Base-by-base conservation (phyloP, 2,329 filamentous ascomycete genomes). In the Nannizzia gypsea region DNA sequence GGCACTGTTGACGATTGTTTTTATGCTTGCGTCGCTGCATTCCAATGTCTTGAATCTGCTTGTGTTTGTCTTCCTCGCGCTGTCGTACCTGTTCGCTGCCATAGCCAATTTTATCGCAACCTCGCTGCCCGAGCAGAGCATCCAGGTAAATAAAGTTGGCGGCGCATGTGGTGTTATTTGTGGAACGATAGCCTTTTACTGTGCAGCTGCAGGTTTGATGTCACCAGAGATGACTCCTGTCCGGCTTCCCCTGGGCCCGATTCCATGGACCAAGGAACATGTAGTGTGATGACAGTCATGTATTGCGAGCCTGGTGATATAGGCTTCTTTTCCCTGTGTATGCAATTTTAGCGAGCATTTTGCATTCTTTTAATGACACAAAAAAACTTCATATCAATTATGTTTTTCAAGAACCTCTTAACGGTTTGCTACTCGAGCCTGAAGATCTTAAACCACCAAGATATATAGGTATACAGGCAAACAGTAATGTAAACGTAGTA, bases 1-100 rank as follows among this genome's bases (percentile, higher is more conserved):
- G 81, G 82, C 80, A 67, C 81, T 84, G 67, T 78, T 84, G 65
- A 84, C 81, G 42, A 70, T 78, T 60, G 61, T 84, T 50, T 77
- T 84, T 59, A 72, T 84, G 20, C 63, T 83, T 60, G 80, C 79
- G 65, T 80, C 80, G 0, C 75, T 85, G 17, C 74, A 77, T 63
- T 84, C 82, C 3, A 84, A 83, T 42, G 73, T 84, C 11, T 77
- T 80, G 55, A 83, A 84, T 70, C 76, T 83, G 66, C 63, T 73
- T 55, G 78, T 84, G 2, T 81, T 86, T 68, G 79, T 80, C 67
- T 81, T 80, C 11, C 77, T 86, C 15, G 77, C 80, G 56, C 62
- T 86, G 26, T 79, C 80, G 1, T 85, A 84, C 67, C 72, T 85
- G 34, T 71, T 85, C 60, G 78, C 86, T 4, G 76, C 75, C 13